Evolutionary conservation across 78 protist species (phyloP).

Genomic region (Dictyostelium intermedium): DNA sequence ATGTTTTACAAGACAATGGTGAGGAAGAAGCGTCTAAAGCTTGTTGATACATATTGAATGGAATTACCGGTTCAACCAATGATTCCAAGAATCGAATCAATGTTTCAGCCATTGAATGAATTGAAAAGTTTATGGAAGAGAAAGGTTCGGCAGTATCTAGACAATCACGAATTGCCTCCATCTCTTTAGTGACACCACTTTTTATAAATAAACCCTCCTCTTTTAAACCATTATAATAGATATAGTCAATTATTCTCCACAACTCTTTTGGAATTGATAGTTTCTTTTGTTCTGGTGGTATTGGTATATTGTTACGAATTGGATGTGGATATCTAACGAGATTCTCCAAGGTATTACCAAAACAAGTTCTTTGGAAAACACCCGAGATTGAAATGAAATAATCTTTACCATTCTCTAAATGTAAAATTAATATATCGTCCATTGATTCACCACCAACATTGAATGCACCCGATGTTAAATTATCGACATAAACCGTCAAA

Average conservation of each 20-base stretch:
- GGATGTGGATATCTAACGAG: conserved; percentile 70
- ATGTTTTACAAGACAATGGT: conserved; percentile 50
- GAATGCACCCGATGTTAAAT: conserved; percentile 23
- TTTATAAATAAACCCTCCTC: conserved; percentile 69
- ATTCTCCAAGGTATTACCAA: conserved; percentile 81
- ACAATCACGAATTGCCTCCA: conserved; percentile 70
- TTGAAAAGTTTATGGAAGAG: not conserved
- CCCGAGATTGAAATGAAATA: conserved; percentile 82
- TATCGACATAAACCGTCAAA: conserved; percentile 54
- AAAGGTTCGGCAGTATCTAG: conserved; percentile 76
- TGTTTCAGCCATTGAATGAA: conserved; percentile 84
- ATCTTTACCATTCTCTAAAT: conserved; percentile 89
- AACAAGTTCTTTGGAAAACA: conserved; percentile 55
- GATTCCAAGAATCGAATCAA: conserved; percentile 81
- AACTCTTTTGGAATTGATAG: conserved; percentile 89
- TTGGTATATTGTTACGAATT: conserved; percentile 29
- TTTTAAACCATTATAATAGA: conserved; percentile 61
- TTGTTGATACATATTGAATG: conserved; percentile 56
- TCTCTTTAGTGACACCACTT: conserved; percentile 53
- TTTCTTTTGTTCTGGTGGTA: conserved; percentile 39
- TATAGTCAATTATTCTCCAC: conserved; percentile 87
- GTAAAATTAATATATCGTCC: conserved; percentile 89
- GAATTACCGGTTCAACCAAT: conserved; percentile 86
- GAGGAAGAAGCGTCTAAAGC: conserved; percentile 60
- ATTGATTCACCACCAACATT: conserved; percentile 63